Conservation (phyloP, 805 yeast species). For the Candida incommunis region DNA sequence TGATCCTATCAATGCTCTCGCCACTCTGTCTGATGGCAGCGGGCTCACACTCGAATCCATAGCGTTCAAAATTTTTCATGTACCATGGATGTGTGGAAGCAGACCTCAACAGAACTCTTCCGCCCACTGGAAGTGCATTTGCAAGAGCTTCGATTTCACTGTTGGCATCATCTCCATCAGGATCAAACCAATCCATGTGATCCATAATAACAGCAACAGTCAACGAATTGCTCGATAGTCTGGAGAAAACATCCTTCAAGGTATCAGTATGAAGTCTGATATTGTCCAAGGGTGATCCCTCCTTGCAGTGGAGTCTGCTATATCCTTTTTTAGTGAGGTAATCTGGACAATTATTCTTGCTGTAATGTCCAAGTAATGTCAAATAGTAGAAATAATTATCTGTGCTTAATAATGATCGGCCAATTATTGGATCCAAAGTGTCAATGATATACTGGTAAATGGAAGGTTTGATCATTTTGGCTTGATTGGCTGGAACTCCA, state of each 20-base stretch:
- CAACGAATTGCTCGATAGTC: constrained; percentile 46
- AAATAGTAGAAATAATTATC: constrained; percentile 74
- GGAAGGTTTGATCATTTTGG: constrained; percentile 62
- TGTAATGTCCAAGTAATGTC: constrained; percentile 46
- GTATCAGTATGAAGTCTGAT: constrained; percentile 71
- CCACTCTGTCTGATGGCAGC: constrained; percentile 57
- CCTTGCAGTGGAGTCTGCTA: constrained; percentile 30
- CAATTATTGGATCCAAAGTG: constrained; percentile 63
- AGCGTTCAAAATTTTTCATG: constrained; percentile 47
- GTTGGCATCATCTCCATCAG: constrained; percentile 45
- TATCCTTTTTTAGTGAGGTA: constrained; percentile 51
- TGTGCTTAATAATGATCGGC: constrained; percentile 43
- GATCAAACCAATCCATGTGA: constrained; percentile 86
- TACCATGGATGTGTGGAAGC: constrained; percentile 72
- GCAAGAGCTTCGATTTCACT: constrained; percentile 52
- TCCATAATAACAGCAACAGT: constrained; percentile 78
- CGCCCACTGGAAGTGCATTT: constrained; percentile 48
- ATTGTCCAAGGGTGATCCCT: constrained; percentile 42
- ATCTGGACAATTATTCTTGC: constrained; percentile 56
- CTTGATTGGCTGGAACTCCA: constrained; percentile 82
- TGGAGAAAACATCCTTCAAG: constrained; percentile 57
- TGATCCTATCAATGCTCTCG: constrained; percentile 58
- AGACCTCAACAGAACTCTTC: constrained; percentile 63
- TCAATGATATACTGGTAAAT: constrained; percentile 59
- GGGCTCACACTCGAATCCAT: constrained; percentile 55